Conservation (phyloP, 192 early-diverging fungal species). For the Coemansia sp. region DNA sequence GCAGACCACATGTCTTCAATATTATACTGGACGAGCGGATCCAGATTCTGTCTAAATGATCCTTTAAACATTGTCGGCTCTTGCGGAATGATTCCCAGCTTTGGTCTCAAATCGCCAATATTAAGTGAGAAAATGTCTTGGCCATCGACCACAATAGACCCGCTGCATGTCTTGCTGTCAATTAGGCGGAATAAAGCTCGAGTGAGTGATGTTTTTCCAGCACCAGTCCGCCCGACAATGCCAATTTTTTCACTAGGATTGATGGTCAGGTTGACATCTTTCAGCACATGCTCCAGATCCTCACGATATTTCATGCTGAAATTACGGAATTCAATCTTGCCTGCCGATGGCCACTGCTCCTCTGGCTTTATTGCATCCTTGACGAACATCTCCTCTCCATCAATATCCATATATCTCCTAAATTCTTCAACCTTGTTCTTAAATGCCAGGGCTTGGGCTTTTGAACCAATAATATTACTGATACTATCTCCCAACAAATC, state of each 20-base stretch:
- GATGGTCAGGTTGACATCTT: conserved; percentile 59
- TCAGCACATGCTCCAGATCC: conserved; percentile 54
- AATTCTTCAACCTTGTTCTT: background rate
- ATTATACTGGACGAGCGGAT: conserved; percentile 53
- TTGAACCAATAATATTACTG: background rate
- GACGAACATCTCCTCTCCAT: background rate
- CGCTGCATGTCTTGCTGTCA: conserved; percentile 40
- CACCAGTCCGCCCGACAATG: conserved; percentile 76
- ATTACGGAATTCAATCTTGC: conserved; percentile 58
- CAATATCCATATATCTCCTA: background rate
- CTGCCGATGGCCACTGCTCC: conserved; percentile 61
- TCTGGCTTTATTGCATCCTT: conserved; percentile 19
- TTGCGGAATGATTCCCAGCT: conserved; percentile 63
- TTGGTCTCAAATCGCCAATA: conserved; percentile 36
- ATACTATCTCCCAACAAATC: background rate
- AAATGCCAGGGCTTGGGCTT: background rate
- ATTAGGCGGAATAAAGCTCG: conserved; percentile 65
- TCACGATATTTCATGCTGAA: conserved; percentile 62
- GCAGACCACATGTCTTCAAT: conserved; percentile 65
- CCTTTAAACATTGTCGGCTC: conserved; percentile 65
- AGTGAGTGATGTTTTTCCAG: conserved; percentile 65
- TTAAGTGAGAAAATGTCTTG: conserved; percentile 66
- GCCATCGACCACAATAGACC: conserved; percentile 70
- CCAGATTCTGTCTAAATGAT: conserved; percentile 63
- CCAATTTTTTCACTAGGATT: conserved; percentile 62